Evolutionary conservation across 129 eudicot species (phyloP).

Genomic region (Tagetes patula): DNA sequence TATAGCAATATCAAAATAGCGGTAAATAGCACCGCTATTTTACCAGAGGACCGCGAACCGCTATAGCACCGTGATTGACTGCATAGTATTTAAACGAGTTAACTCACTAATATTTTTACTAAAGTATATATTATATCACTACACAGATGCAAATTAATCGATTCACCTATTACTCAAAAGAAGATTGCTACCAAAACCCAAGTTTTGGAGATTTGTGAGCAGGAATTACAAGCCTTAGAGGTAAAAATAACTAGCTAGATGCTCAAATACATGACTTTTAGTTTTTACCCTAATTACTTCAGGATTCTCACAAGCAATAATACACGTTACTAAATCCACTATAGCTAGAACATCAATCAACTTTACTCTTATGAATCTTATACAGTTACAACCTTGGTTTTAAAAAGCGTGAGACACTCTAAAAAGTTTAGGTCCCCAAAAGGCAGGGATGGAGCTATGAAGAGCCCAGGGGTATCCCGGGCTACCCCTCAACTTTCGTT

Average conservation of each 20-base stretch:
- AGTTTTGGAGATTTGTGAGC: background rate
- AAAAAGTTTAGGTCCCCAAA: too few species aligned
- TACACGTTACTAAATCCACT: background rate
- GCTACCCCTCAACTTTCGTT: too few species aligned
- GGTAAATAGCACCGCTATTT: too few species aligned
- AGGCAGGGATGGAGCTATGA: too few species aligned
- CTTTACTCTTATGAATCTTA: background rate
- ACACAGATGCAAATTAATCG: background rate
- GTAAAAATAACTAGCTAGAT: background rate
- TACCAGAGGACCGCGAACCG: too few species aligned
- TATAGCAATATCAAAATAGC: too few species aligned
- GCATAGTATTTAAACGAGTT: background rate
- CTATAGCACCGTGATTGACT: too few species aligned
- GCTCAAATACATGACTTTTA: background rate
- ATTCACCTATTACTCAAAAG: background rate
- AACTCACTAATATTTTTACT: background rate
- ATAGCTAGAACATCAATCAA: background rate
- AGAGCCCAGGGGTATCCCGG: too few species aligned
- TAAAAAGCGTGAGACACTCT: too few species aligned
- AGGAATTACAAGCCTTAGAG: background rate
- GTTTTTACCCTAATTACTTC: background rate
- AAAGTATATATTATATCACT: background rate
- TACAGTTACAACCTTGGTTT: too few species aligned
- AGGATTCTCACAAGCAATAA: slow-evolving; percentile 3
- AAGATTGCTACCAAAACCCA: slow-evolving; percentile 5